phyloP scores from a whole-genome alignment of 805 yeast species.

The Cyberlindnera veronae region DNA sequence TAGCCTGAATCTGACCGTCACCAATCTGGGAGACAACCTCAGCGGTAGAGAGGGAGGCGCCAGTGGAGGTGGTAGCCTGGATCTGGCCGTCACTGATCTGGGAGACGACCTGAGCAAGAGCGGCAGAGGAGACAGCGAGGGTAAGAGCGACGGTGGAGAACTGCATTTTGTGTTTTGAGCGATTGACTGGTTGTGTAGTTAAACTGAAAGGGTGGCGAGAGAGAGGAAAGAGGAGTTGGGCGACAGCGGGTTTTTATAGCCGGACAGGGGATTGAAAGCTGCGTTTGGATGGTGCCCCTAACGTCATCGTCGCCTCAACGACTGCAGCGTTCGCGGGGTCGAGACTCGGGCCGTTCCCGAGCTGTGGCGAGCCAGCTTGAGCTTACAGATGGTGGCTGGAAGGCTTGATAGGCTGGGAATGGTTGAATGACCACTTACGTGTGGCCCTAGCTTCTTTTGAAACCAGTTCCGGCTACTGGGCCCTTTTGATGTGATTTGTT shows the following conservation, averaged over 20 bases:
- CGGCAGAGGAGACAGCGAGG: conserved; percentile 18
- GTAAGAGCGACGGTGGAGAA: conserved; percentile 15
- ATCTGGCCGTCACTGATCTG: conserved; percentile 48
- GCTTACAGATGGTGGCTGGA: neutral
- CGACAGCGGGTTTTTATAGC: neutral
- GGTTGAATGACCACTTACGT: neutral
- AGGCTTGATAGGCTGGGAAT: neutral
- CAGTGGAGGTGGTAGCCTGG: conserved; percentile 29
- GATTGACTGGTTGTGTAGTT: conserved; percentile 6
- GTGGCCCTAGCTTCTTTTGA: neutral
- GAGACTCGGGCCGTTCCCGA: neutral
- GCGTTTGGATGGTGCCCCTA: neutral
- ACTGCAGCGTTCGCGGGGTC: conserved; percentile 2
- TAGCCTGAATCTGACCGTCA: conserved; percentile 55
- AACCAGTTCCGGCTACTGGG: neutral
- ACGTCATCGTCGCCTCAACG: neutral
- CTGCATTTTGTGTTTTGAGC: conserved; percentile 15
- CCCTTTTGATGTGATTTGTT: too few species aligned
- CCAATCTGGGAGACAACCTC: conserved; percentile 32
- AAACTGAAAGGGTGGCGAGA: neutral
- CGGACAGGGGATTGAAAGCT: neutral
- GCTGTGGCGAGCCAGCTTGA: neutral
- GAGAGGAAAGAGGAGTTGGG: neutral
- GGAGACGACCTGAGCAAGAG: conserved; percentile 31
- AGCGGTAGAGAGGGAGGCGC: conserved; percentile 20